These are phyloP conservation scores for Gaeumannomyces sp. DNA, from an alignment of 2,329 filamentous ascomycete species.

Conservation along the genomic window DNA sequence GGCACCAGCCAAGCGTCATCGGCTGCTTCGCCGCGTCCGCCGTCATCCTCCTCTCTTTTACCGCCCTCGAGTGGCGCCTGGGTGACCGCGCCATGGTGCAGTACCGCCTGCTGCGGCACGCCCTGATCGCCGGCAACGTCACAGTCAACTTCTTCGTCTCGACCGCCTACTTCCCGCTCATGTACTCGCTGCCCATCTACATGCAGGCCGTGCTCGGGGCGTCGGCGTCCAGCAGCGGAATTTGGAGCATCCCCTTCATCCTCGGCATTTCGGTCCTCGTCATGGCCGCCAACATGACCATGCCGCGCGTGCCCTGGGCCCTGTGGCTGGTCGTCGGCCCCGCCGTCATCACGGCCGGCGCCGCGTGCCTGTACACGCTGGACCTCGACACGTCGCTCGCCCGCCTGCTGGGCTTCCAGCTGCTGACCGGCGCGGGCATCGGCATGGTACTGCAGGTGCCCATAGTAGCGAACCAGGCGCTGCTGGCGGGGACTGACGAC, in stretches of 20 bases:
- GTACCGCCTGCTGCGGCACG: slow-evolving; percentile 1
- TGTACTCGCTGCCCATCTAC: slow-evolving; percentile 6
- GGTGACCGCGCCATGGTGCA: slow-evolving; percentile 5
- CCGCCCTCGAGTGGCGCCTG: not conserved
- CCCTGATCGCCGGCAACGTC: not conserved
- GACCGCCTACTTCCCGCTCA: slow-evolving; percentile 5
- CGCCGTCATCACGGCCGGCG: not conserved
- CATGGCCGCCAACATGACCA: not conserved
- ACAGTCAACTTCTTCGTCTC: slow-evolving; percentile 5
- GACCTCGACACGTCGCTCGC: not conserved
- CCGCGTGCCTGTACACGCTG: not conserved
- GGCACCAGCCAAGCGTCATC: not conserved
- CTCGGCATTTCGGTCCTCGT: slow-evolving; percentile 2
- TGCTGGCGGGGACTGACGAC: not conserved
- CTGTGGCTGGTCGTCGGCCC: slow-evolving; percentile 2
- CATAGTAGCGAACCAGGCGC: slow-evolving; percentile 1
- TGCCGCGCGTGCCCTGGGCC: slow-evolving; percentile 1
- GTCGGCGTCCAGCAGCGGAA: not conserved
- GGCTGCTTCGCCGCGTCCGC: slow-evolving; percentile 5
- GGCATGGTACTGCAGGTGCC: slow-evolving; percentile 6
- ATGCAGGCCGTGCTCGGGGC: slow-evolving; percentile 4
- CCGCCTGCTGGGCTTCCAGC: slow-evolving; percentile 1
- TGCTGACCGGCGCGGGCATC: slow-evolving; percentile 3
- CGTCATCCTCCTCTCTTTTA: not conserved
- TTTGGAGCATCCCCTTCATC: slow-evolving; percentile 5